Conservation (phyloP, 495 filamentous ascomycete species). For the Penicillium daleae region DNA sequence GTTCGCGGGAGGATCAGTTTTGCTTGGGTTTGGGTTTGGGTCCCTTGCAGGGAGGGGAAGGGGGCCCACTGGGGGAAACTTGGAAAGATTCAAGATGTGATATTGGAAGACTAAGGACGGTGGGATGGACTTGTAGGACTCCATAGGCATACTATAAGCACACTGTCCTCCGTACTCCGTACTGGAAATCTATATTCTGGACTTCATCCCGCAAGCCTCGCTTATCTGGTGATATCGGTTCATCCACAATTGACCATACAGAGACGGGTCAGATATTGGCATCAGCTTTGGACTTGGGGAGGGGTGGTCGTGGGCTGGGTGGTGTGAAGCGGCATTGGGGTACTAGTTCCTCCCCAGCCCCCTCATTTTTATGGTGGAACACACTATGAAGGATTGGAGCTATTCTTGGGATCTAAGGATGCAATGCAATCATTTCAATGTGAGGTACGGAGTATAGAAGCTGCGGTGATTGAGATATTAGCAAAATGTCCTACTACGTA, state of each 20-base stretch:
- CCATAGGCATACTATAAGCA: no score
- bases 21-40: not conserved
- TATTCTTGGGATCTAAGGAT: not conserved
- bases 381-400: not conserved
- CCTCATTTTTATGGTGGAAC: not conserved
- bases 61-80: not conserved
- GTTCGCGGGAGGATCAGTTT: conserved; percentile 23
- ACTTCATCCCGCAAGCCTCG: not conserved
- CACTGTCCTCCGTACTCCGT: no score
- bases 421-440: no score
- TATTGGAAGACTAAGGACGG: not conserved
- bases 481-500: not conserved
- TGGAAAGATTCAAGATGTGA: not conserved
- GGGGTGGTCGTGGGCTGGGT: not conserved
- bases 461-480: not conserved
- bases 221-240: conserved; percentile 1
- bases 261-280: not conserved
- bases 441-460: not conserved
- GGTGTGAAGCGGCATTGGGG: not conserved
- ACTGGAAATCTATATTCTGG: not conserved
- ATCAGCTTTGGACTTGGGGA: not conserved
- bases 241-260: conserved; percentile 9
- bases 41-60: conserved; percentile 16
- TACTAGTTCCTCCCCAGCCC: conserved; percentile 1
- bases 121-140: not conserved